Evolutionary conservation across 2,329 filamentous ascomycete species (phyloP).

Genomic region (Cladosporium sp.): DNA sequence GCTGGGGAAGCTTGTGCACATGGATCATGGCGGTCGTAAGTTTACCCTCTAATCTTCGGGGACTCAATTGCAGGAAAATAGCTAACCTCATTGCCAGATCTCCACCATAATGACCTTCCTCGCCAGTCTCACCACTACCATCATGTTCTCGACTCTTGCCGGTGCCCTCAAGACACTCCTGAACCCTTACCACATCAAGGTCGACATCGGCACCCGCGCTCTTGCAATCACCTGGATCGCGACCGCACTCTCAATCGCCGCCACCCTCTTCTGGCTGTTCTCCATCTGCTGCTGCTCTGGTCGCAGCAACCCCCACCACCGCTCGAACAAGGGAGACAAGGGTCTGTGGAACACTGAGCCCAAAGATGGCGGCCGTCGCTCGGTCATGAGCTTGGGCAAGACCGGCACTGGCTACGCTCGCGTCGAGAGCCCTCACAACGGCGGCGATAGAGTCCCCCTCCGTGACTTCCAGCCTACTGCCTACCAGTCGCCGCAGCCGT

Average conservation of each 20-base stretch:
- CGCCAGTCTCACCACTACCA: constrained; percentile 72
- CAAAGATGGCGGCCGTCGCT: constrained; percentile 22
- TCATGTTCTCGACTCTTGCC: constrained; percentile 69
- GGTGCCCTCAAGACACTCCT: constrained; percentile 67
- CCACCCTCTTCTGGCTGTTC: constrained; percentile 86
- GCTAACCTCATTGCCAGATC: constrained; percentile 37
- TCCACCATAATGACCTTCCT: constrained; percentile 60
- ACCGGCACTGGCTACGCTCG: constrained; percentile 62
- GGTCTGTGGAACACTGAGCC: constrained; percentile 37
- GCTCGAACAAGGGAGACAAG: constrained; percentile 41
- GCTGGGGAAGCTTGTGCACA: constrained; percentile 77
- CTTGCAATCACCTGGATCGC: constrained; percentile 76
- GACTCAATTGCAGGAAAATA: constrained; percentile 20
- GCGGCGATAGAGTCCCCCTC: constrained; percentile 34
- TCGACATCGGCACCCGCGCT: constrained; percentile 67
- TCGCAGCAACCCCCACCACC: constrained; percentile 51
- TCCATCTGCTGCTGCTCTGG: constrained; percentile 90
- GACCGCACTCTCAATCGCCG: constrained; percentile 71
- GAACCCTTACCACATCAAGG: constrained; percentile 69
- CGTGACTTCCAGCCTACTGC: constrained; percentile 23
- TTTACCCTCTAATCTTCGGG: constrained; percentile 33
- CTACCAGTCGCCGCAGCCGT: constrained; percentile 12
- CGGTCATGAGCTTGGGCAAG: constrained; percentile 56
- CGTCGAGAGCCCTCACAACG: constrained; percentile 46
- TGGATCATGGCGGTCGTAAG: constrained; percentile 72